Percentiles rank a stretch among this genome's conserved stretches.
Conservation (phyloP, 352 stramenopile genomes). For the Aphanomyces stellatus region DNA sequence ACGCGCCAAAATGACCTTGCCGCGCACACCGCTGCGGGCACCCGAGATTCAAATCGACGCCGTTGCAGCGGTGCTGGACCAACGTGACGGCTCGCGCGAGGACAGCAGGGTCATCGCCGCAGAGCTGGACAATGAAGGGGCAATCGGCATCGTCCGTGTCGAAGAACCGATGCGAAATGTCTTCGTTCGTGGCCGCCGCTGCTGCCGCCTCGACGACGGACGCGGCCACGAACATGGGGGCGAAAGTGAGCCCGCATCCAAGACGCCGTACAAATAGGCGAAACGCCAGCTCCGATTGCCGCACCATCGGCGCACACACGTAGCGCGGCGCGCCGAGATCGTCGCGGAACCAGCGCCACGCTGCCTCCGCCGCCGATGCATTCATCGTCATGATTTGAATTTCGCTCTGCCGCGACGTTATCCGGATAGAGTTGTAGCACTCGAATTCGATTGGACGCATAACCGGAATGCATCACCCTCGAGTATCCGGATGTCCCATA, state of each 20-base stretch:
- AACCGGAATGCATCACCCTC: no score
- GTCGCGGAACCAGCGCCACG: constrained; percentile 17
- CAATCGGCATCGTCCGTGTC: background rate
- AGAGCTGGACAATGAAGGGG: constrained; percentile 21
- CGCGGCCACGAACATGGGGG: constrained; percentile 20
- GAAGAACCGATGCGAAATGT: constrained; percentile 13
- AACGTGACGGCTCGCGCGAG: constrained; percentile 13
- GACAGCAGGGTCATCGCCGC: constrained; percentile 13
- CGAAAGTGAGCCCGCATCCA: constrained; percentile 15
- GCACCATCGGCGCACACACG: constrained; percentile 25
- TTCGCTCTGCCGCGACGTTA: no score
- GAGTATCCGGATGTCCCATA: background rate
- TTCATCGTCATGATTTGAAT: no score
- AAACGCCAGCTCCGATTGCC: constrained; percentile 23
- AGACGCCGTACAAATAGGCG: constrained; percentile 18
- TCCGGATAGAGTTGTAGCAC: no score
- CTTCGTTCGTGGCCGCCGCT: background rate
- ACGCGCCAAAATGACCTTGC: constrained; percentile 16
- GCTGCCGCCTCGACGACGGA: constrained; percentile 1
- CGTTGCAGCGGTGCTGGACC: constrained; percentile 19
- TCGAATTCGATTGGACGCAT: no score
- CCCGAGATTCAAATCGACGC: constrained; percentile 25
- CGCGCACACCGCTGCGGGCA: constrained; percentile 27
- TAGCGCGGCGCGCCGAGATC: constrained; percentile 18
- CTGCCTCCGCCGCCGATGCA: background rate